These are phyloP conservation scores for Lactarius hengduanensis DNA, from an alignment of 768 basidiomycete genomes.

Conservation along the genomic window DNA sequence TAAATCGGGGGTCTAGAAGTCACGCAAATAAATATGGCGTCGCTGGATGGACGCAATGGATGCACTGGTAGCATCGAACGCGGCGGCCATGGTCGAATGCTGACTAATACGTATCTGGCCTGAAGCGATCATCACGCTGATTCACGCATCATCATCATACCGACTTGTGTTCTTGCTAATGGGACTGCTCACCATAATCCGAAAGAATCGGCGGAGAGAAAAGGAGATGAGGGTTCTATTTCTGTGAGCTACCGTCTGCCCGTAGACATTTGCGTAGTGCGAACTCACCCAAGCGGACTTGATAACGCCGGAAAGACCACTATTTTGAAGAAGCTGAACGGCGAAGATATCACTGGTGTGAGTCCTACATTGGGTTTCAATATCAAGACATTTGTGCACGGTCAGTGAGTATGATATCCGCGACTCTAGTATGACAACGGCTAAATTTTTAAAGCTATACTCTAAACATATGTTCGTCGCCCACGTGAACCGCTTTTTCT, in stretches of 20 bases:
- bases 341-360: slow-evolving; percentile 83
- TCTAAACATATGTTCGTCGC: slow-evolving; percentile 69
- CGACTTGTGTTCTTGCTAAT: slow-evolving; percentile 43
- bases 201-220: slow-evolving; percentile 94
- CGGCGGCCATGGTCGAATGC: too few relatives aligned
- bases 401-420: slow-evolving; percentile 57
- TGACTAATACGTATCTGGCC: too few relatives aligned
- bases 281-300: slow-evolving; percentile 62
- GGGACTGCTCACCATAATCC: slow-evolving; percentile 95
- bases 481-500: background rate
- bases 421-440: background rate
- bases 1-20: slow-evolving; percentile 76
- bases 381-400: slow-evolving; percentile 93
- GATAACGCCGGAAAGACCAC: slow-evolving; percentile 99
- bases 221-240: slow-evolving; percentile 96
- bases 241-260: slow-evolving; percentile 52
- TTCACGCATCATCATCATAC: too few relatives aligned
- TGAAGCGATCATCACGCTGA: too few relatives aligned
- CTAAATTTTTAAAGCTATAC: slow-evolving; percentile 52
- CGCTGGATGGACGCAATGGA: slow-evolving; percentile 55
- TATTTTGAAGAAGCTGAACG: slow-evolving; percentile 91
- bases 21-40: slow-evolving; percentile 57
- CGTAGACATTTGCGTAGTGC: background rate
- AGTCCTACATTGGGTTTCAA: slow-evolving; percentile 98
- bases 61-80: slow-evolving; percentile 46